Evolutionary conservation across 352 stramenopile genomes (phyloP), one percentile per base, ranked within the genome.

Genomic region (Pythium folliculosum): DNA sequence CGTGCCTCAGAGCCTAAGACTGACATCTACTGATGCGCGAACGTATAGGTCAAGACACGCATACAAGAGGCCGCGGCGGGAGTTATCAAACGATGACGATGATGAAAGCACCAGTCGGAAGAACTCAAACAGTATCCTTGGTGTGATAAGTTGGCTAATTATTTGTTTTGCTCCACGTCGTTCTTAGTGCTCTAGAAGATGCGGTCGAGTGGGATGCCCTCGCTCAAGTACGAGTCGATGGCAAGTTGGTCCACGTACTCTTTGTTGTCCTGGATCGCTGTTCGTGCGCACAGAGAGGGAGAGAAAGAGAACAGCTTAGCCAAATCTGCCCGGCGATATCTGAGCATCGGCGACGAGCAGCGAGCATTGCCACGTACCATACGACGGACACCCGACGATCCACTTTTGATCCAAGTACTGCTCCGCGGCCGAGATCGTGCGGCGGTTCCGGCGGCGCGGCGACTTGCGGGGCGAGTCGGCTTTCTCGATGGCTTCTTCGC

Each of bases 191-290:
- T 12, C 51, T 51, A 91, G 32, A 94, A 87, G 55, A 92, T 85
- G 14, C 83, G 67, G 56, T 91, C 78, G 17, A 91, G 70, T 25
- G 81, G 68, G 59, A 90, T 80, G 45, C 79, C 65, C 44, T 84
- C 74, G 19, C 80, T 89, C 17, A 94, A 67, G 37, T 91, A 78
- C 56, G 85, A 91, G 67, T 94, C 81, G 51, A 91, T 90, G 38
- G 82, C 85, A 25, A 94, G 76, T 37, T 89, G 77, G 9, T 86
- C 80, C 25, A 92, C 77, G 71, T 92, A 92, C 55, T 91, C 79
- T 53, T 90, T 91, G 73, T 94, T 94, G 77, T 94, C 82, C 23
- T 72, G 87, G 60, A 91, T 90, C 38, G 86, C 80, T 92, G 60
- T 45, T 56, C 8, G 40, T 27, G 25, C 22, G 6, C 12, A 53